Evolutionary conservation across 2,329 filamentous ascomycete genomes (phyloP).

Genomic region (Penicillium olsonii): DNA sequence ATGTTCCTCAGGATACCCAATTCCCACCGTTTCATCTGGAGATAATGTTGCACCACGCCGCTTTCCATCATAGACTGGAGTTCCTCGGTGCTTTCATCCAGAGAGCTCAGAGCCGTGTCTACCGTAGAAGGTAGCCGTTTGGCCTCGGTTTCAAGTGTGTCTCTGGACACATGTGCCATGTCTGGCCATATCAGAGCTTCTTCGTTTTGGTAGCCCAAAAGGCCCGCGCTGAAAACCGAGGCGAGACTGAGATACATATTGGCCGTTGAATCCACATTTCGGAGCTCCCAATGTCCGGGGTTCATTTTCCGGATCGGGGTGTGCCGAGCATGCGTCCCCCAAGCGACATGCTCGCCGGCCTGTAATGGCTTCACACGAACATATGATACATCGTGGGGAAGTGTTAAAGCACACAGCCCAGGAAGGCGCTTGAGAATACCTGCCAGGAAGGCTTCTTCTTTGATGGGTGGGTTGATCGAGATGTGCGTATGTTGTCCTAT

Average conservation of each 20-base stretch:
- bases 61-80: no score
- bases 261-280: slow-evolving; percentile 22
- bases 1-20: neutral
- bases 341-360: neutral
- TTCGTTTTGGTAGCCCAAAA: neutral
- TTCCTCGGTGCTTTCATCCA: no score
- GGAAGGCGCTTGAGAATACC: slow-evolving; percentile 13
- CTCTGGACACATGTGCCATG: no score
- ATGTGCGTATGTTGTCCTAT: slow-evolving; percentile 19
- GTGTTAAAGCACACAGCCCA: slow-evolving; percentile 10
- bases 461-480: slow-evolving; percentile 11
- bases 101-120: no score
- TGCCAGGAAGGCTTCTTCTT: slow-evolving; percentile 14
- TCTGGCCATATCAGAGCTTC: neutral
- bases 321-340: no score
- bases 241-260: slow-evolving; percentile 28
- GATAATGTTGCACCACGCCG: neutral
- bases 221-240: slow-evolving; percentile 15
- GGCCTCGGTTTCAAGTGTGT: no score
- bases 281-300: slow-evolving; percentile 21
- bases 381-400: slow-evolving; percentile 18
- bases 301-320: no score
- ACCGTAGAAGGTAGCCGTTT: no score
- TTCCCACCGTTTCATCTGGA: neutral
- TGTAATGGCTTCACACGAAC: slow-evolving; percentile 8